phyloP scores from a whole-genome alignment of 805 yeast genomes.

The Zygosaccharomyces pseudorouxii region DNA sequence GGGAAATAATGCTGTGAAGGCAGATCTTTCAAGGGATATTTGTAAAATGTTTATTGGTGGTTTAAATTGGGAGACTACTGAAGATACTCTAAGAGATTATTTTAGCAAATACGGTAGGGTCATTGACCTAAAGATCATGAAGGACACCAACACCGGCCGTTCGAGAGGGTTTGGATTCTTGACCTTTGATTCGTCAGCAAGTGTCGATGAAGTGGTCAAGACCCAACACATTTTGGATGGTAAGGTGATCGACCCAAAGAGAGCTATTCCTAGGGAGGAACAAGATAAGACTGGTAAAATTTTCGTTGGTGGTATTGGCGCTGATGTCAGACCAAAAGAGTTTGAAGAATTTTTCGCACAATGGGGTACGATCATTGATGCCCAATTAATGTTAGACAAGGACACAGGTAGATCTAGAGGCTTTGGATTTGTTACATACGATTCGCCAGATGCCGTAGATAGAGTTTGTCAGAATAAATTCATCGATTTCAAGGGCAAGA shows the following conservation, averaged over 20 bases:
- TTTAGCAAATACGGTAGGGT: conserved; percentile 88
- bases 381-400: conserved; percentile 94
- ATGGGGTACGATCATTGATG: conserved; percentile 89
- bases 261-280: conserved; percentile 96
- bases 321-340: conserved; percentile 87
- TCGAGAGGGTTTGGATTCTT: conserved; percentile 94
- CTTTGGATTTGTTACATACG: conserved; percentile 94
- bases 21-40: conserved; percentile 61
- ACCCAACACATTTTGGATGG: conserved; percentile 91
- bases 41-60: conserved; percentile 97
- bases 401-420: conserved; percentile 97
- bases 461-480: conserved; percentile 77
- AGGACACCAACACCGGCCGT: conserved; percentile 79
- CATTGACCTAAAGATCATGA: conserved; percentile 85
- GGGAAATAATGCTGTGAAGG: conserved; percentile 35
- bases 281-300: conserved; percentile 96
- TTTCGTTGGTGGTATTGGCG: conserved; percentile 94
- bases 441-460: conserved; percentile 91
- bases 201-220: conserved; percentile 82
- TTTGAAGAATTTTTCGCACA: conserved; percentile 80
- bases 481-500: conserved; percentile 78
- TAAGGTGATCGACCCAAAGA: conserved; percentile 92
- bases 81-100: conserved; percentile 75
- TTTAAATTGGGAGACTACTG: conserved; percentile 95
- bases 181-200: conserved; percentile 73